phyloP scores from a whole-genome alignment of 495 filamentous ascomycete genomes.

The Xylaria venustula region DNA sequence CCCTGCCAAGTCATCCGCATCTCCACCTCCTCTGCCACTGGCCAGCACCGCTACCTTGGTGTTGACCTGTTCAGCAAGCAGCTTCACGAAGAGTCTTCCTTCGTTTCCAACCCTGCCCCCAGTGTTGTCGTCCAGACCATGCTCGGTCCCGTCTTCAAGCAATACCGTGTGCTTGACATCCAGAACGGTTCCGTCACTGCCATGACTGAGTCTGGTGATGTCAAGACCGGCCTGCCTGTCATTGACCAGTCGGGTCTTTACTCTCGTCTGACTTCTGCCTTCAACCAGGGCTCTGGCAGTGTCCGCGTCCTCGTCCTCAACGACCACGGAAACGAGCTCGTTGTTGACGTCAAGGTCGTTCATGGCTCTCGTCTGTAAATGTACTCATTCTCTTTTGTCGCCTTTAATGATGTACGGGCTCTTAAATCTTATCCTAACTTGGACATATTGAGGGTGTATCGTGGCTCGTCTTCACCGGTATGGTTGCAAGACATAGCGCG shows the following conservation, averaged over 20 bases:
- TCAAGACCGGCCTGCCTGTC: slow-evolving; percentile 94
- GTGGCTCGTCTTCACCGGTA: neutral
- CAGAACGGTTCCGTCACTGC: slow-evolving; percentile 69
- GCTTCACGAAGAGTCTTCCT: slow-evolving; percentile 97
- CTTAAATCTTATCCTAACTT: neutral
- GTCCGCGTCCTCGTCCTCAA: slow-evolving; percentile 94
- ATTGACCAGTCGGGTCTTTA: slow-evolving; percentile 90
- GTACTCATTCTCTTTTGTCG: slow-evolving; percentile 11
- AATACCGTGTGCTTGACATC: slow-evolving; percentile 98
- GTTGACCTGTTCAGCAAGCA: slow-evolving; percentile 98
- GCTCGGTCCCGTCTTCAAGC: slow-evolving; percentile 99
- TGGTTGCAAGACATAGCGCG: neutral
- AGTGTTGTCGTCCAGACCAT: slow-evolving; percentile 99
- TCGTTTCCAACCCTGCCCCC: slow-evolving; percentile 93
- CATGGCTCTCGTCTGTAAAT: slow-evolving; percentile 64
- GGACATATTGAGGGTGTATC: neutral
- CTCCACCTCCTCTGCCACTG: slow-evolving; percentile 95
- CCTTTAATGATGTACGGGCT: slow-evolving; percentile 23
- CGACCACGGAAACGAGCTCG: slow-evolving; percentile 90
- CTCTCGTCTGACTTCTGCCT: slow-evolving; percentile 76
- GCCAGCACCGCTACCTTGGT: slow-evolving; percentile 99
- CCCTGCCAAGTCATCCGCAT: slow-evolving; percentile 99
- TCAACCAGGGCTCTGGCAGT: slow-evolving; percentile 87
- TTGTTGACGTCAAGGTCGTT: slow-evolving; percentile 98
- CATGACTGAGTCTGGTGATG: slow-evolving; percentile 71